Conservation (phyloP, 1,139 yeast genomes). For the Suzukiozyma palmioleophila region DNA sequence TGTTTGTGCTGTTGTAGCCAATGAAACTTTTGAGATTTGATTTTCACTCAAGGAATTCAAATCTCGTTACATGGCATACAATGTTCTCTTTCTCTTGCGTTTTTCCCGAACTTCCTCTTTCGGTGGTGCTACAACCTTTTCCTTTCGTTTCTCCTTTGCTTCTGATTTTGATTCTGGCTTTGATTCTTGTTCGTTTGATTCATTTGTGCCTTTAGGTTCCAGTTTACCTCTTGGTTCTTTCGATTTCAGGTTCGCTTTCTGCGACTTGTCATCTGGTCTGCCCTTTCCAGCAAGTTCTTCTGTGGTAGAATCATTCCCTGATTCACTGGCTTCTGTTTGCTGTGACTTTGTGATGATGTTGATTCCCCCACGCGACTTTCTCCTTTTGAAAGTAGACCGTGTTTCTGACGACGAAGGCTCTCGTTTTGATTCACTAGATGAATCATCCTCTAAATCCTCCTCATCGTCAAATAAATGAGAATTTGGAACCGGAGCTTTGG, state of each 20-base stretch:
- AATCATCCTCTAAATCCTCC: constrained; percentile 18
- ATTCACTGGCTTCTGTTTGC: neutral
- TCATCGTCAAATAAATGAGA: constrained; percentile 30
- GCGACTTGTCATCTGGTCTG: neutral
- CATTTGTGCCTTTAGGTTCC: too few species aligned
- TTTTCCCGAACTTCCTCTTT: neutral
- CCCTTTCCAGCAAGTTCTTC: neutral
- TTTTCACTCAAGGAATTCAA: too few species aligned
- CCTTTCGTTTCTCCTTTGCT: too few species aligned
- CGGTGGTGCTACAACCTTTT: too few species aligned
- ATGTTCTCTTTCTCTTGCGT: too few species aligned
- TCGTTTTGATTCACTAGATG: neutral
- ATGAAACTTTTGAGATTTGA: too few species aligned
- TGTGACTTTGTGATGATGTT: constrained; percentile 9
- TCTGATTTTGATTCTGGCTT: too few species aligned
- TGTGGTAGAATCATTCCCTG: neutral
- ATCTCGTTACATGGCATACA: too few species aligned
- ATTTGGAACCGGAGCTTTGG: constrained; percentile 20
- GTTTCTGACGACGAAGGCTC: constrained; percentile 8
- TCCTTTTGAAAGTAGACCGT: constrained; percentile 12
- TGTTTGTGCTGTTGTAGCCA: too few species aligned
- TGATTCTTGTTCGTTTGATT: too few species aligned
- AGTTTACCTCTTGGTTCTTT: too few species aligned
- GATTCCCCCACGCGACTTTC: constrained; percentile 30
- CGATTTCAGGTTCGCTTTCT: neutral